phyloP scores from a whole-genome alignment of 257 asterid genomes.

The Solanum chiquidenum region DNA sequence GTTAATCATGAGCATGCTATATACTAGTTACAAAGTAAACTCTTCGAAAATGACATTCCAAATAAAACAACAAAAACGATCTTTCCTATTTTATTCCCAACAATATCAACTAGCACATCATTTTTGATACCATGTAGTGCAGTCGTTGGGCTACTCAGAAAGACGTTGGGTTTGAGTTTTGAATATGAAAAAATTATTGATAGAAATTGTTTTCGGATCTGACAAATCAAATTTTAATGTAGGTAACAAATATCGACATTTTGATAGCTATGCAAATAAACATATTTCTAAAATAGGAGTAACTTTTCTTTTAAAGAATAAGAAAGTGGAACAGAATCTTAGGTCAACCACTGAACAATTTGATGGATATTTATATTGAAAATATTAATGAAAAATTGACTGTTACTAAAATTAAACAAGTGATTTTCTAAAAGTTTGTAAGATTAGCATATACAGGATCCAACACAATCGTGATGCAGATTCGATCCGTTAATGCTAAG shows the following conservation, averaged over 20 bases:
- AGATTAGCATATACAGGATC: background rate
- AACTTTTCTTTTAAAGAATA: background rate
- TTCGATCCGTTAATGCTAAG: background rate
- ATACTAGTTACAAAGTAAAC: slow-evolving; percentile 1
- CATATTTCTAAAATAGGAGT: background rate
- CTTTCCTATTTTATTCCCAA: background rate
- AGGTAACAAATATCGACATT: background rate
- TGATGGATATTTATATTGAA: background rate
- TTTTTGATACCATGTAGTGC: background rate
- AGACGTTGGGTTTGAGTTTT: no score
- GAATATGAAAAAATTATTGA: no score
- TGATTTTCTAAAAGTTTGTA: background rate
- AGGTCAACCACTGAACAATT: slow-evolving; percentile 23
- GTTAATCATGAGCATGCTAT: background rate
- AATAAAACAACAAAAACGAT: background rate
- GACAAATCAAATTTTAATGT: no score
- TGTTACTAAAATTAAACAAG: background rate
- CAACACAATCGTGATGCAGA: background rate
- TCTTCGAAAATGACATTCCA: background rate
- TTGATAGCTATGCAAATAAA: background rate
- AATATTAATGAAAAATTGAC: background rate
- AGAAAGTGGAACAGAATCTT: slow-evolving; percentile 17
- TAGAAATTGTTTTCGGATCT: rapidly evolving
- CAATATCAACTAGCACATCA: background rate
- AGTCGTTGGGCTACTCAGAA: no score